These are phyloP conservation scores for Ananas comosus DNA, from an alignment of 176 grass and related monocot species.

Conservation along the genomic window DNA sequence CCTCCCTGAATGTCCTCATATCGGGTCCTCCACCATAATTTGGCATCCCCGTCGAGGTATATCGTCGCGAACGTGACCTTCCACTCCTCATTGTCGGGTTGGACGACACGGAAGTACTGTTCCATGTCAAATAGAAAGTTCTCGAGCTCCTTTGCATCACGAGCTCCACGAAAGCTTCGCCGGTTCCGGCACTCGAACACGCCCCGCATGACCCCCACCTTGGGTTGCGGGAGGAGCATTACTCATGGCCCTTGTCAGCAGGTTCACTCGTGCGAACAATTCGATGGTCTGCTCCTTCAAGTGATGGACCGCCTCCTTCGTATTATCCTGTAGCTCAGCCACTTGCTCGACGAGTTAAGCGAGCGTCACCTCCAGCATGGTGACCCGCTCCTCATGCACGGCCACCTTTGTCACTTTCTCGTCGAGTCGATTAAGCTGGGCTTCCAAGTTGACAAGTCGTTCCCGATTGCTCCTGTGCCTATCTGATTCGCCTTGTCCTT, in stretches of 20 bases:
- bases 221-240: not conserved
- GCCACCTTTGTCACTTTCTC: not conserved
- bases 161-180: not conserved
- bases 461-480: not conserved
- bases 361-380: not conserved
- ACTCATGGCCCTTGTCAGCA: not conserved
- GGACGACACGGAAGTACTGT: not conserved
- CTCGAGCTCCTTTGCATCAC: not conserved
- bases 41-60: not conserved
- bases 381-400: not conserved
- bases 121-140: not conserved
- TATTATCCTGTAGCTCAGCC: not conserved
- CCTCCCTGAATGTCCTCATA: not conserved
- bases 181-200: not conserved
- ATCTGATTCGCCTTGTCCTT: not conserved
- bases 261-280: not conserved
- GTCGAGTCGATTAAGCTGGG: not conserved
- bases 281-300: not conserved
- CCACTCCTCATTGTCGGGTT: not conserved
- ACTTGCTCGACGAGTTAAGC: not conserved
- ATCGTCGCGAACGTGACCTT: not conserved
- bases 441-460: not conserved
- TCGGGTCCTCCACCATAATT: not conserved
- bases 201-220: not conserved
- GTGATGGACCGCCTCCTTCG: not conserved